Percentiles rank a stretch among this genome's conserved stretches.
Conservation (phyloP, 352 stramenopile genomes). For the Phytophthora podocarpi region DNA sequence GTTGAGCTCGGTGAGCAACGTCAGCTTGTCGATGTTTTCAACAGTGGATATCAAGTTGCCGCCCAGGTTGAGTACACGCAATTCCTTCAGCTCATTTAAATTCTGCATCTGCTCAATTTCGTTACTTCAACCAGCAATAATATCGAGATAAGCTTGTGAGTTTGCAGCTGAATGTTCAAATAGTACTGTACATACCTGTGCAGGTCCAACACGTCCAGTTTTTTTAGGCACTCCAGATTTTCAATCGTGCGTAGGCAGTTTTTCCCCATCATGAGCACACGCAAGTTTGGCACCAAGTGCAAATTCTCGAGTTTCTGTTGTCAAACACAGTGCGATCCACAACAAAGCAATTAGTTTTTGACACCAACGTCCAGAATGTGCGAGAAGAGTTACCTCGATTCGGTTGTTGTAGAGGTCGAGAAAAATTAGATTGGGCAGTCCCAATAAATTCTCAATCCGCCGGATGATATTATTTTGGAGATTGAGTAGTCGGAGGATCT, state of each 20-base stretch:
- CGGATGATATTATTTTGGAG: constrained; percentile 92
- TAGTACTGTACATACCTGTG: constrained; percentile 57
- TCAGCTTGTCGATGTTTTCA: constrained; percentile 80
- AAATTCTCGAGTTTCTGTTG: constrained; percentile 81
- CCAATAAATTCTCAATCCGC: constrained; percentile 83
- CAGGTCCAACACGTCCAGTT: constrained; percentile 93
- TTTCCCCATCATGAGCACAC: constrained; percentile 93
- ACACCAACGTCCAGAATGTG: no score
- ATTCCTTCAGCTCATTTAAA: constrained; percentile 79
- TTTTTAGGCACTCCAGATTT: constrained; percentile 83
- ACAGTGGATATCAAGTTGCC: constrained; percentile 83
- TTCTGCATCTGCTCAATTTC: constrained; percentile 89
- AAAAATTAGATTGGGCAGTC: constrained; percentile 92
- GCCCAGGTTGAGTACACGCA: constrained; percentile 92
- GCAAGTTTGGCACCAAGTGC: constrained; percentile 77
- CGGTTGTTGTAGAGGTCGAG: constrained; percentile 94
- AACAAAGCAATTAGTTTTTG: no score
- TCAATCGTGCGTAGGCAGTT: constrained; percentile 85
- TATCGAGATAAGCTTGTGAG: no score
- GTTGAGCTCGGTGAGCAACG: constrained; percentile 91
- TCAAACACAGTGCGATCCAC: no score
- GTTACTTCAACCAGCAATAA: constrained; percentile 83
- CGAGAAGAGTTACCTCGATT: constrained; percentile 77
- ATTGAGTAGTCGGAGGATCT: constrained; percentile 90
- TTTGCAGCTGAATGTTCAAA: neutral